Conservation (phyloP, 768 basidiomycete species). For the Lactarius hengduanensis region DNA sequence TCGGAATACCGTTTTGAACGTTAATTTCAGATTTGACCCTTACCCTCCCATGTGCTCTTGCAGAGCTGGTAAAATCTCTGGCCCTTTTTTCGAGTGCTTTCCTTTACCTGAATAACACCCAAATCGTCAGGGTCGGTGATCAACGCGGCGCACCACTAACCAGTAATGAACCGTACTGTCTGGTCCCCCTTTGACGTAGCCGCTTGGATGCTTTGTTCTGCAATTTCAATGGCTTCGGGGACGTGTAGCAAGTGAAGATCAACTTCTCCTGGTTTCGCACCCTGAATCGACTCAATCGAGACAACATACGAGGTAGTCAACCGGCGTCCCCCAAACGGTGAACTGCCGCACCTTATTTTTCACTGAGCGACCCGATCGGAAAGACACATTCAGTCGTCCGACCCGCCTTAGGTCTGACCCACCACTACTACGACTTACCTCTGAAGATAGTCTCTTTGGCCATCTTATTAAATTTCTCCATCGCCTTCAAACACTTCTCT, state of each 20-base stretch:
- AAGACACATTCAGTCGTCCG: neutral
- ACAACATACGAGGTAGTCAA: neutral
- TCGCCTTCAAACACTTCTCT: neutral
- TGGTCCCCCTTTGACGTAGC: neutral
- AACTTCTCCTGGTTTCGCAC: neutral
- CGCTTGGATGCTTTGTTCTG: neutral
- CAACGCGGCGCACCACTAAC: neutral
- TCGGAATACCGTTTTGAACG: neutral
- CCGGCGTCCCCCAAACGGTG: neutral
- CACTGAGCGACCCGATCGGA: neutral
- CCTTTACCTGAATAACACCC: neutral
- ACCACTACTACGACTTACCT: neutral
- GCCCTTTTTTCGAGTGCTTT: neutral
- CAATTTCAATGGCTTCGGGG: neutral
- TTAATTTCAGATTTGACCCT: neutral
- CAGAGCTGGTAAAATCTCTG: neutral
- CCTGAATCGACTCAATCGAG: neutral
- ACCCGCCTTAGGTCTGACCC: neutral
- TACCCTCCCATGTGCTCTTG: neutral
- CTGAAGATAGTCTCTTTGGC: neutral
- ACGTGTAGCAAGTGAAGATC: conserved; percentile 1
- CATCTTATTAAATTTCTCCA: neutral
- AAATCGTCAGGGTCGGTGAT: neutral
- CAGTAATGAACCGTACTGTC: conserved; percentile 1
- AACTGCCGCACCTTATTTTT: neutral